These are phyloP conservation scores for Ophiostoma australiae DNA, from an alignment of 2,329 filamentous ascomycete genomes.

Conservation along the genomic window DNA sequence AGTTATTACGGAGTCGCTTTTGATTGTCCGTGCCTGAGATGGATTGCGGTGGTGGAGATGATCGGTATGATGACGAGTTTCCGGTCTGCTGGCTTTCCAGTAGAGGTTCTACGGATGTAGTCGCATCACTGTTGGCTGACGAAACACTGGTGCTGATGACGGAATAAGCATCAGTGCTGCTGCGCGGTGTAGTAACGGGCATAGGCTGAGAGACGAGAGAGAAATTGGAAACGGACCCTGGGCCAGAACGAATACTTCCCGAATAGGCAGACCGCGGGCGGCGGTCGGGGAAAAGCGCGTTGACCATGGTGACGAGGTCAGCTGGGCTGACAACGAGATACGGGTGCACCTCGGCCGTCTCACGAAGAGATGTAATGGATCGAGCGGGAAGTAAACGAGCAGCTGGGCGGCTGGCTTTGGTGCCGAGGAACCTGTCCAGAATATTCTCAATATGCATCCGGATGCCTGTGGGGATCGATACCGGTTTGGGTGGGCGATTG, in stretches of 20 bases:
- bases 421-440: slow-evolving; percentile 57
- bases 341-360: slow-evolving; percentile 72
- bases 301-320: slow-evolving; percentile 74
- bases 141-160: slow-evolving; percentile 68
- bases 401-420: slow-evolving; percentile 44
- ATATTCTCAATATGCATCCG: slow-evolving; percentile 68
- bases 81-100: slow-evolving; percentile 51
- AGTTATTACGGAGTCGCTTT: slow-evolving; percentile 41
- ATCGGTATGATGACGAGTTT: slow-evolving; percentile 47
- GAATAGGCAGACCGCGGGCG: slow-evolving; percentile 59
- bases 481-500: slow-evolving; percentile 36
- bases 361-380: slow-evolving; percentile 65
- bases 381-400: slow-evolving; percentile 64
- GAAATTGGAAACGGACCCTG: slow-evolving; percentile 62
- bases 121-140: slow-evolving; percentile 65
- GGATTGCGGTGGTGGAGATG: slow-evolving; percentile 45
- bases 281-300: slow-evolving; percentile 75
- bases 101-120: slow-evolving; percentile 60
- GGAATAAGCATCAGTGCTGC: slow-evolving; percentile 61
- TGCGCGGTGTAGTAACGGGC: slow-evolving; percentile 54
- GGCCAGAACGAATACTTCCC: slow-evolving; percentile 60
- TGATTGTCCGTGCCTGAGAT: slow-evolving; percentile 38
- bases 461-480: slow-evolving; percentile 58
- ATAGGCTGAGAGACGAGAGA: slow-evolving; percentile 63
- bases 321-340: slow-evolving; percentile 75